Evolutionary conservation across 1,284 basidiomycete genomes (phyloP).

Genomic region (Volvariella volvacea): DNA sequence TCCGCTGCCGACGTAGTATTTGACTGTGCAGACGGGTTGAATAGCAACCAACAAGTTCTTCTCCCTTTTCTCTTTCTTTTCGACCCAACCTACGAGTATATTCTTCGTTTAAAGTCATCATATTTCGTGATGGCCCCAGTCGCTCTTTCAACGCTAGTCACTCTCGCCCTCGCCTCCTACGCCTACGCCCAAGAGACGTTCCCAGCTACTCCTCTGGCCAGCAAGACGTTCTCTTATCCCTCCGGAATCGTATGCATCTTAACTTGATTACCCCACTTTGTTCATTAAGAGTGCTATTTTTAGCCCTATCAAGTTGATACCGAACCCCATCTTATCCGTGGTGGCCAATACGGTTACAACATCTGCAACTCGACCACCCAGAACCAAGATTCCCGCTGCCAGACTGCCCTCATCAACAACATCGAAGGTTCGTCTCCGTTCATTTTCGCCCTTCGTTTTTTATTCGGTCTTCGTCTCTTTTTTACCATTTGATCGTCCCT

Average conservation of each 20-base stretch:
- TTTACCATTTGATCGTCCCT: not conserved
- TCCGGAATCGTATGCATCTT: constrained; percentile 34
- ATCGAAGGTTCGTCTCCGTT: constrained; percentile 43
- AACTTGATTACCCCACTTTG: not conserved
- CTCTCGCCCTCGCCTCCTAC: constrained; percentile 10
- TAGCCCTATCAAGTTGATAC: constrained; percentile 55
- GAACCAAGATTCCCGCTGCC: constrained; percentile 53
- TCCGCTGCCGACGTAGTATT: too few relatives aligned
- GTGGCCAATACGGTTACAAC: constrained; percentile 60
- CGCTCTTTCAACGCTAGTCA: constrained; percentile 16
- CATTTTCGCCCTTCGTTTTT: constrained; percentile 9
- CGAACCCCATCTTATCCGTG: constrained; percentile 41
- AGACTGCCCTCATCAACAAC: constrained; percentile 51
- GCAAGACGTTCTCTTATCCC: constrained; percentile 46
- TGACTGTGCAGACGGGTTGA: too few relatives aligned
- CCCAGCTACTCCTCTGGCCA: constrained; percentile 44
- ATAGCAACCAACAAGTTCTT: too few relatives aligned
- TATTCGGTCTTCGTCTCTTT: not conserved
- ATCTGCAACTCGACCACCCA: constrained; percentile 66
- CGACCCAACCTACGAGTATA: too few relatives aligned
- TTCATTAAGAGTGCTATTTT: not conserved
- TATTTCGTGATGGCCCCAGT: constrained; percentile 13
- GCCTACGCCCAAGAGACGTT: constrained; percentile 23
- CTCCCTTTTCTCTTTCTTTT: too few relatives aligned
- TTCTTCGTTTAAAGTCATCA: constrained; percentile 2